phyloP scores from a whole-genome alignment of 441 rosid species.

The Corymbia citriodora region DNA sequence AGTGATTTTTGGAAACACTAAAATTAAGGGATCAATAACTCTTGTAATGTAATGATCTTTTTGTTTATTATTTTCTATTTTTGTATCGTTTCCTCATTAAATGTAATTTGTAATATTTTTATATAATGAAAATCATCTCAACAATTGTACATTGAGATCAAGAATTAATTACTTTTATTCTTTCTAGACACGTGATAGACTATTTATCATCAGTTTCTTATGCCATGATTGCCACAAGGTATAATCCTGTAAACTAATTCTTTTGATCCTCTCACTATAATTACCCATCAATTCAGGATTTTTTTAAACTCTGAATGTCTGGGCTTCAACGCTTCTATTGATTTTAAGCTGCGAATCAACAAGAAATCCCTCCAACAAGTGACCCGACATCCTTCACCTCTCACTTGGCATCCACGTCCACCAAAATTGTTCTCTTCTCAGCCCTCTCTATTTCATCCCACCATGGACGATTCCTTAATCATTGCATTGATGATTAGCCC shows the following conservation, averaged over 20 bases:
- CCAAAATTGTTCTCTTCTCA: neutral
- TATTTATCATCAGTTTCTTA: no score
- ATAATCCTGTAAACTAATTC: neutral
- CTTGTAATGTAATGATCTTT: no score
- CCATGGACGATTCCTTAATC: neutral
- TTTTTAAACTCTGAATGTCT: neutral
- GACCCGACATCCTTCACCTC: neutral
- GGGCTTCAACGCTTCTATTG: neutral
- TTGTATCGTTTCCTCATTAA: no score
- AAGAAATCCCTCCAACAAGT: neutral
- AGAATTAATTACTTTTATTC: no score
- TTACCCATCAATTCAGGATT: neutral
- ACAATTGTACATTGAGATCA: no score
- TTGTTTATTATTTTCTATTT: no score
- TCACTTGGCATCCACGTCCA: neutral
- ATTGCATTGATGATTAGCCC: neutral
- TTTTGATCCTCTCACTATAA: no score
- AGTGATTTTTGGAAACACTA: no score
- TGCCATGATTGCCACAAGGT: neutral
- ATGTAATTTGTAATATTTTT: no score
- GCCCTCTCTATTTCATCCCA: neutral
- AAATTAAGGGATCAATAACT: no score
- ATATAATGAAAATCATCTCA: no score
- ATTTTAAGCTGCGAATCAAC: neutral
- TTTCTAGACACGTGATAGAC: neutral